Evolutionary conservation across 768 basidiomycete genomes (phyloP).

Genomic region (Kwoniella newhampshirensis): DNA sequence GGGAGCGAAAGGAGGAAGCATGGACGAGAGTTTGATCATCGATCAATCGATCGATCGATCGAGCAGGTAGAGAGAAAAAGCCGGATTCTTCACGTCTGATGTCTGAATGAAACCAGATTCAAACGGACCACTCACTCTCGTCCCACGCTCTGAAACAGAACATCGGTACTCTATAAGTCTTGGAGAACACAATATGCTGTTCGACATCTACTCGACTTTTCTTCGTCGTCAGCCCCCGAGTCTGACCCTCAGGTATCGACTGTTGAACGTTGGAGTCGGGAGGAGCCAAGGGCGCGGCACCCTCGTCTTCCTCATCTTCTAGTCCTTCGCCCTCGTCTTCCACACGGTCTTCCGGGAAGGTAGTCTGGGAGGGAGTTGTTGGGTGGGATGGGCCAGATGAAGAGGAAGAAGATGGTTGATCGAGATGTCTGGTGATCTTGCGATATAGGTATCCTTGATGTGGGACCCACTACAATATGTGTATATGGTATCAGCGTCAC

Average conservation of each 20-base stretch:
- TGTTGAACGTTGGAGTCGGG: neutral
- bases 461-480: neutral
- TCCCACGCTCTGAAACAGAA: constrained; percentile 30
- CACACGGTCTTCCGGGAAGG: constrained; percentile 30
- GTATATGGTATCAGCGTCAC: too few relatives aligned
- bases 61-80: too few relatives aligned
- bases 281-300: neutral
- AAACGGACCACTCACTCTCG: constrained; percentile 24
- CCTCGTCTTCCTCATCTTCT: constrained; percentile 9
- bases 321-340: constrained; percentile 13
- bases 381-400: neutral
- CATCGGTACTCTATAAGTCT: constrained; percentile 21
- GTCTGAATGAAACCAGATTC: too few relatives aligned
- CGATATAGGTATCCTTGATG: constrained; percentile 23
- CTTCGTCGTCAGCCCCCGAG: neutral
- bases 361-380: neutral
- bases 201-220: constrained; percentile 16
- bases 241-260: neutral
- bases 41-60: too few relatives aligned
- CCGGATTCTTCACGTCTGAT: too few relatives aligned
- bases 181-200: constrained; percentile 21
- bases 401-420: neutral
- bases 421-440: constrained; percentile 3
- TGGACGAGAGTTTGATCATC: too few relatives aligned
- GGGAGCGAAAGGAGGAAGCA: too few relatives aligned